Conservation (phyloP, 2,329 filamentous ascomycete species). For the Talaromyces sp. region DNA sequence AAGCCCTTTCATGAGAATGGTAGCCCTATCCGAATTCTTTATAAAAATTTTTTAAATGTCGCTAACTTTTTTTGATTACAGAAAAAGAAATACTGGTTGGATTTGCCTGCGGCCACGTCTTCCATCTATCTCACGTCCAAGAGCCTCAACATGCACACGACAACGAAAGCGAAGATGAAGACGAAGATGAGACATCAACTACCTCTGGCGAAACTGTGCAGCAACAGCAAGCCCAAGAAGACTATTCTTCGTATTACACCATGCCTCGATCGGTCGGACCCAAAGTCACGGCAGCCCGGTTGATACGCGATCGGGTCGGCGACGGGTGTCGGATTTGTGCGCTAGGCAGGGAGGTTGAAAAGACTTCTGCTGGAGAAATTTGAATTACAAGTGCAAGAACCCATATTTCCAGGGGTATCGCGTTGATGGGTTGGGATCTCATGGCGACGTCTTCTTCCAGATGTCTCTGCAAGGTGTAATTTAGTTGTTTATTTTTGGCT, state of each 20-base stretch:
- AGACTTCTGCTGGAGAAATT: constrained; percentile 4
- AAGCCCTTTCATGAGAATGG: constrained; percentile 33
- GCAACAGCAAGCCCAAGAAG: constrained; percentile 2
- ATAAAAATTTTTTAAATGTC: not conserved
- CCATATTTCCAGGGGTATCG: no score
- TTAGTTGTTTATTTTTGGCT: not conserved
- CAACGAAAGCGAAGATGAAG: not conserved
- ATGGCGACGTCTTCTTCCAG: not conserved
- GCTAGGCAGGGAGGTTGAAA: constrained; percentile 29
- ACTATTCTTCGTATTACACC: constrained; percentile 17
- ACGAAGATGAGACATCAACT: constrained; percentile 6
- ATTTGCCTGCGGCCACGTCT: constrained; percentile 65
- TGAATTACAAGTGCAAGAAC: no score
- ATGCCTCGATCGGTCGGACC: constrained; percentile 61
- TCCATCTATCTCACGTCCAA: constrained; percentile 58
- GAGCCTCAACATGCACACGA: constrained; percentile 27
- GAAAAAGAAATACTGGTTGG: constrained; percentile 56
- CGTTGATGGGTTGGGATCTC: no score
- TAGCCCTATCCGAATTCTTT: constrained; percentile 16
- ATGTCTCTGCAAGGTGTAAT: not conserved
- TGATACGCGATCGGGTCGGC: constrained; percentile 65
- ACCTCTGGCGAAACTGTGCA: constrained; percentile 14
- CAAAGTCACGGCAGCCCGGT: constrained; percentile 80
- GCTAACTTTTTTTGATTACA: constrained; percentile 14
- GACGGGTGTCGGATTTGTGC: constrained; percentile 37